These are phyloP conservation scores for Fusarium pseudonygamai DNA, from an alignment of 2,329 filamentous ascomycete genomes.

Conservation along the genomic window DNA sequence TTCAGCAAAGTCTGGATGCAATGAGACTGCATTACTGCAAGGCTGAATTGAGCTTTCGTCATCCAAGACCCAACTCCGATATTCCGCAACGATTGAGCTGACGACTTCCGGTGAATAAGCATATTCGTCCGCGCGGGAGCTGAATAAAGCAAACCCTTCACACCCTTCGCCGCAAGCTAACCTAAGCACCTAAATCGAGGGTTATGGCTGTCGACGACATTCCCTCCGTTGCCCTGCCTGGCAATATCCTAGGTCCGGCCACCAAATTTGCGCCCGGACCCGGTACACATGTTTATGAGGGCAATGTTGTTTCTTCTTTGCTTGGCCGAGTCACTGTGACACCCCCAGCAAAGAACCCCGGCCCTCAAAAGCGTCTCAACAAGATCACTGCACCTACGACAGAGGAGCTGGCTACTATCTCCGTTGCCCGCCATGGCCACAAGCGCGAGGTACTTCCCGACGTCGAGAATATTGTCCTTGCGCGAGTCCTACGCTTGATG, in stretches of 20 bases:
- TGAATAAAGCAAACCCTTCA: constrained; percentile 1
- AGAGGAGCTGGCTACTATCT: constrained; percentile 62
- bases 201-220: constrained; percentile 47
- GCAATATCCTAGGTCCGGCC: constrained; percentile 77
- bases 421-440: constrained; percentile 59
- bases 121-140: not conserved
- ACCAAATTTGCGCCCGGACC: constrained; percentile 76
- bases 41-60: constrained; percentile 28
- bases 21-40: constrained; percentile 14
- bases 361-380: constrained; percentile 67
- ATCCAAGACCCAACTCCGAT: constrained; percentile 5
- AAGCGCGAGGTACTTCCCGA: constrained; percentile 81
- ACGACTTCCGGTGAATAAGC: constrained; percentile 18
- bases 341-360: constrained; percentile 57
- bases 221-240: constrained; percentile 77
- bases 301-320: constrained; percentile 82
- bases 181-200: constrained; percentile 13
- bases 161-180: constrained; percentile 13
- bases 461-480: constrained; percentile 82
- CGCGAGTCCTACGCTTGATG: constrained; percentile 84
- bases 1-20: constrained; percentile 5
- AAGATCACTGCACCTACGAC: constrained; percentile 61
- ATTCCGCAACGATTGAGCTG: constrained; percentile 3
- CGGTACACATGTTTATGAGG: constrained; percentile 83
- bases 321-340: constrained; percentile 74